Evolutionary conservation across 2,329 filamentous ascomycete genomes (phyloP).

Genomic region (Xylariaceae sp.): DNA sequence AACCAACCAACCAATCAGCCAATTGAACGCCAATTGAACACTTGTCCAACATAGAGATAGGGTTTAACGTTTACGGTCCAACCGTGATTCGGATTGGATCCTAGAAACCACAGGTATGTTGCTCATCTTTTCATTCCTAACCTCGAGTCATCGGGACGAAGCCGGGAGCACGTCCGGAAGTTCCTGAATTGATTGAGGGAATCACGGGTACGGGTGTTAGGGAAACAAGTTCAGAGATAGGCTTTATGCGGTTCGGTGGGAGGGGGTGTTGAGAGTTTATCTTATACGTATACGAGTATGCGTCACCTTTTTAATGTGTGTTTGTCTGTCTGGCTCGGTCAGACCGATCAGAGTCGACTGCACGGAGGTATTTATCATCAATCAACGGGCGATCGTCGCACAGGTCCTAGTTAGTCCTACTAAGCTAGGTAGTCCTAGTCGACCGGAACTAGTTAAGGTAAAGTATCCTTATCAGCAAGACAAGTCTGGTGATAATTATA

Average conservation of each 20-base stretch:
- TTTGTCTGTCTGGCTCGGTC: slow-evolving; percentile 6
- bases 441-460: neutral
- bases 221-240: neutral
- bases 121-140: slow-evolving; percentile 1
- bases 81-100: slow-evolving; percentile 4
- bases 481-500: neutral
- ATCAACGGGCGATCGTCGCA: slow-evolving; percentile 8
- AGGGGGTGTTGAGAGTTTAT: slow-evolving; percentile 19
- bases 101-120: neutral
- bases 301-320: slow-evolving; percentile 12
- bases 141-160: slow-evolving; percentile 12
- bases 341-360: slow-evolving; percentile 14
- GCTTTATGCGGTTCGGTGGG: slow-evolving; percentile 22
- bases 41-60: slow-evolving; percentile 1
- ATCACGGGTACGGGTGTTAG: neutral
- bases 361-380: slow-evolving; percentile 1
- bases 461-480: slow-evolving; percentile 14
- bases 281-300: no score
- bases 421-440: slow-evolving; percentile 1
- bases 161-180: slow-evolving; percentile 3
- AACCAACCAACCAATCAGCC: no score
- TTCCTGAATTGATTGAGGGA: neutral
- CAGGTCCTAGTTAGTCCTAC: no score
- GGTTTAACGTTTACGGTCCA: slow-evolving; percentile 6
- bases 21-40: slow-evolving; percentile 1